phyloP scores from a whole-genome alignment of 2,329 filamentous ascomycete genomes.

The Cryphonectria radicalis region DNA sequence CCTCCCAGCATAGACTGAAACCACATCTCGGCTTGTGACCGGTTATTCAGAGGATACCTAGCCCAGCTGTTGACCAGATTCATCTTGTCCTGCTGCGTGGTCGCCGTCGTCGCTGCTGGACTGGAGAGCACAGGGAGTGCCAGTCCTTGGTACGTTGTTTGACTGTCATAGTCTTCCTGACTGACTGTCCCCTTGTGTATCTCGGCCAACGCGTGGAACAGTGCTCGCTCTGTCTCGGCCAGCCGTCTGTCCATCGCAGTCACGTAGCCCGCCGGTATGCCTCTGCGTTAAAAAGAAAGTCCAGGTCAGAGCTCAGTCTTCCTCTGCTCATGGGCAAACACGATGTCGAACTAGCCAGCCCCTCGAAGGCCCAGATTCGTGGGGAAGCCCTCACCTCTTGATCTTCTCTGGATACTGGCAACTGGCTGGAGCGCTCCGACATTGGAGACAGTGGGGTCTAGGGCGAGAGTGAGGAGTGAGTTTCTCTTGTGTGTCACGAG shows the following conservation, averaged over 20 bases:
- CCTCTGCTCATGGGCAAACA: not conserved
- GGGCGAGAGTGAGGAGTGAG: not conserved
- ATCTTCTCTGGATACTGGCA: constrained; percentile 23
- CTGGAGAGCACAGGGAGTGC: constrained; percentile 10
- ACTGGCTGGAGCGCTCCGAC: constrained; percentile 10
- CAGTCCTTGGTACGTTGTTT: not conserved
- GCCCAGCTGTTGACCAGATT: constrained; percentile 16
- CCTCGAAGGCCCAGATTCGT: not conserved
- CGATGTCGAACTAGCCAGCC: not conserved
- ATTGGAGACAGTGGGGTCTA: constrained; percentile 27
- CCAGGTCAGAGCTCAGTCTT: not conserved
- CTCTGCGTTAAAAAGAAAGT: constrained; percentile 11
- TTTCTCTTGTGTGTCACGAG: not conserved
- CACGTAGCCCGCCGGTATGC: constrained; percentile 31
- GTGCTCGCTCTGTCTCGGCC: constrained; percentile 31
- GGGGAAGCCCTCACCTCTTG: constrained; percentile 15
- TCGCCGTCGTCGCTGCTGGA: constrained; percentile 16
- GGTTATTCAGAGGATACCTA: constrained; percentile 3
- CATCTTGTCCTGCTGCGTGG: constrained; percentile 25
- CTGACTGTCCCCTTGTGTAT: constrained; percentile 29
- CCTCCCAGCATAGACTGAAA: constrained; percentile 18
- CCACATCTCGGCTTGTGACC: constrained; percentile 19
- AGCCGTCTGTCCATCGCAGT: constrained; percentile 31
- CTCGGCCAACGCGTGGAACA: constrained; percentile 31
- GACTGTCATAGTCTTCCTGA: constrained; percentile 41